Evolutionary conservation across 2,329 filamentous ascomycete genomes (phyloP), one percentile per base, ranked within the genome.

Genomic region (Xylogone sp.): DNA sequence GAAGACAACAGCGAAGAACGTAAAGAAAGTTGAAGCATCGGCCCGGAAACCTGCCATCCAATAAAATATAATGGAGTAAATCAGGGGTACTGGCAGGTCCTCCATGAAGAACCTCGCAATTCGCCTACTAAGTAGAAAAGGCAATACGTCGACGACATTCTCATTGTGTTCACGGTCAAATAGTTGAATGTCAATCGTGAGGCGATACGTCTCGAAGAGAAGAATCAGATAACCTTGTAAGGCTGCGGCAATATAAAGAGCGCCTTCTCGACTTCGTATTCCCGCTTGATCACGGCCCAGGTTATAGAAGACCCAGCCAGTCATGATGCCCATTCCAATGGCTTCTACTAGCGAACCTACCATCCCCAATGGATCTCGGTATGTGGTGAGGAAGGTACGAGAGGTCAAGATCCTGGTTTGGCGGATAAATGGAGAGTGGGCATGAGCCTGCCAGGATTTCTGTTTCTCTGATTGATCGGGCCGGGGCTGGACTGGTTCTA

Each of bases 81-180:
- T 65, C 16, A 90, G 75, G 0, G 87, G 87, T 1, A 90, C 86
- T 0, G 86, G 85, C 0, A 91, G 62, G 61, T 91, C 87, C 63
- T 92, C 87, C 0, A 86, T 82, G 1, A 84, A 74, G 20, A 90
- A 69, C 5, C 86, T 77, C 1, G 88, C 86, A 4, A 90, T 66
- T 21, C 88, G 77, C 42, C 88, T 75, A 18, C 87, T 90, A 1
- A 90, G 63, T 1, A 92, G 74, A 55, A 87, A 92, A 0, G 85
- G 83, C 0, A 87, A 68, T 2, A 88, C 81, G 27, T 81, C 79
- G 18, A 89, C 85, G 19, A 88, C 87, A 3, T 85, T 83, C 65
- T 92, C 88, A 27, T 82, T 83, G 27, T 82, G 78, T 62, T 92
- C 88, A 50, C 88, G 82, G 60, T 93, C 88, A 61, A 90, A 93